Evolutionary conservation across 2,329 filamentous ascomycete species (phyloP), one percentile per base, ranked within the genome.

Genomic region (Dactylellina cionopaga): DNA sequence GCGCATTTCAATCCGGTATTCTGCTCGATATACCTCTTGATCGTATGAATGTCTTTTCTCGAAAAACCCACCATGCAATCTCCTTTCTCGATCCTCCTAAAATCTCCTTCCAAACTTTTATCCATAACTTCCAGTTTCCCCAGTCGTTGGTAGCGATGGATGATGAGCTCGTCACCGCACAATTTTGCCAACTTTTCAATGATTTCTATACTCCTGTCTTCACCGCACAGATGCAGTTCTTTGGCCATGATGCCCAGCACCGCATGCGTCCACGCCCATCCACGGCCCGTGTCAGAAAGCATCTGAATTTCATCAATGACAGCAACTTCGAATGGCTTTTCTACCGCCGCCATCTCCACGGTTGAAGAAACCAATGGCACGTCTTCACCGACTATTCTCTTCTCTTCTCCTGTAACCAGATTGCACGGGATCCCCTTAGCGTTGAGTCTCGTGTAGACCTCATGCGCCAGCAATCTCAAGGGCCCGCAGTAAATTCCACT

Each of bases 251-350:
- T 85, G 33, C 95, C 95, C 3, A 99, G 83, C 11, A 98, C 84
- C 1, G 95, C 95, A 77, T 92, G 88, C 1, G 93, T 96, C 95
- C 95, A 99, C 1, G 92, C 93, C 89, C 90, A 96, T 1, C 96
- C 95, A 76, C 95, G 89, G 0, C 92, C 87, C 0, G 80, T 74
- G 77, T 92, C 89, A 13, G 87, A 89, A 76, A 99, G 92, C 95
- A 99, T 98, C 81, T 99, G 95, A 65, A 99, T 98, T 82, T 99
- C 95, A 78, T 99, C 95, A 74, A 99, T 94, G 75, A 99, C 94
- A 0, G 92, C 94, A 33, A 99, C 93, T 41, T 98, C 94, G 27
- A 91, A 87, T 1, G 80, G 79, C 2, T 81, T 75, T 76, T 82
- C 85, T n/a, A 84, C 78, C 5, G 86, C 86, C 22, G 89, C 85